phyloP scores from a whole-genome alignment of 202 grass and related monocot genomes.

The Saccharum hybrid region DNA sequence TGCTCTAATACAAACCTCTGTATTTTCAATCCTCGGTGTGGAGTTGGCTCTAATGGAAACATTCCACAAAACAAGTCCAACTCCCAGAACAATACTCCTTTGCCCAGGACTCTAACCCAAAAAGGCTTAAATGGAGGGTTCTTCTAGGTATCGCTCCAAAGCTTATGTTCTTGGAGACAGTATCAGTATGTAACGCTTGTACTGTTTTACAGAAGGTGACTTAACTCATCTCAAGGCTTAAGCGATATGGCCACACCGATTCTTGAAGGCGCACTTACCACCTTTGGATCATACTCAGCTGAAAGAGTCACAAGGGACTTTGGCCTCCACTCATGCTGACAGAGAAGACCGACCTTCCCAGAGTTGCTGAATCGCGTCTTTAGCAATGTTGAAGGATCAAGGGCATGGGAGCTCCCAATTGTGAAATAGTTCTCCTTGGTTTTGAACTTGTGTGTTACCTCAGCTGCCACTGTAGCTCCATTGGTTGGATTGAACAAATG shows the following conservation, averaged over 20 bases:
- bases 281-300: constrained; percentile 80
- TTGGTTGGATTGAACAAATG: constrained; percentile 67
- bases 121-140: constrained; percentile 26
- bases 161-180: constrained; percentile 34
- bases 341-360: constrained; percentile 68
- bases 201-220: constrained; percentile 45
- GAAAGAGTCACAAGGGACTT: constrained; percentile 79
- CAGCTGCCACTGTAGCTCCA: constrained; percentile 70
- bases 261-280: constrained; percentile 63
- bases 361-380: constrained; percentile 76
- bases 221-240: constrained; percentile 67
- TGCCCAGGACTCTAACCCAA: constrained; percentile 8
- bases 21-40: constrained; percentile 44
- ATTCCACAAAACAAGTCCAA: constrained; percentile 50
- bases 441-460: constrained; percentile 76
- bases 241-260: constrained; percentile 68
- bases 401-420: constrained; percentile 69
- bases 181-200: constrained; percentile 32
- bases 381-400: constrained; percentile 65
- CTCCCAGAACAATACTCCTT: constrained; percentile 42
- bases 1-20: constrained; percentile 40
- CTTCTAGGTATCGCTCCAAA: constrained; percentile 43
- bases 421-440: constrained; percentile 80
- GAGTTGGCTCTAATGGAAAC: constrained; percentile 48
- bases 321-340: constrained; percentile 82